Base-by-base conservation (phyloP, 768 basidiomycete genomes). In the Rhodocollybia butyracea region DNA sequence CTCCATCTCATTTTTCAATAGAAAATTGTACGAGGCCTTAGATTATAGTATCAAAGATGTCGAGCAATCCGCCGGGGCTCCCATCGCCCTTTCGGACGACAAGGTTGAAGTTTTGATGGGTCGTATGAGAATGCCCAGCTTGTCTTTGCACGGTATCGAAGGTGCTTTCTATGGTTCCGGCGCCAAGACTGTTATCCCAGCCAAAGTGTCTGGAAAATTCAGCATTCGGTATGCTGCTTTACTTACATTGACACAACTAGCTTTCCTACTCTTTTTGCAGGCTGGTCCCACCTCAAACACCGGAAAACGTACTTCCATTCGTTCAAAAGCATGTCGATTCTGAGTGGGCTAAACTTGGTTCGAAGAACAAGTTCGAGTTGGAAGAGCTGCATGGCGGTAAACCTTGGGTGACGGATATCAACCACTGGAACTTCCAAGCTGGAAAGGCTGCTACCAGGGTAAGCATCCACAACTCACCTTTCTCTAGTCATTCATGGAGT, bases 111-210 rank as follows among this genome's bases (percentile, higher is more conserved):
- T 89, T 21, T 75, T 98, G 36, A 98, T 96, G 94, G 92, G 90
- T 36, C 85, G 93, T 61, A 98, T 98, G 95, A 84, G 94, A 31
- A 76, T 82, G 62, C 91, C 95, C 2, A 89, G 87, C 56, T 79
- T 98, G 58, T 94, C 92, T 2, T 73, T 98, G 24, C 95, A 98
- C 67, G 96, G 96, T 11, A 95, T 98, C 63, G 91, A 97, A 70
- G 94, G 95, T 46, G 96, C 94, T 1, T 97, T 95, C 76, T 91
- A 82, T 53, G 85, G 83, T 0, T 78, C 82, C 0, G 92, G 91
- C 2, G 83, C 80, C 19, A 94, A 93, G 82, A 98, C 95, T 0
- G 95, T 98, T 64, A 98, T 98, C 56, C 95, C 95, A 0, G 92
- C 93, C 30, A 85, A 86, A 57, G 91, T 89, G 10, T 69, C 81